Evolutionary conservation across 331 rosid species (phyloP), one percentile per base, ranked within the genome.

Genomic region (Pyracantha coccinea): DNA sequence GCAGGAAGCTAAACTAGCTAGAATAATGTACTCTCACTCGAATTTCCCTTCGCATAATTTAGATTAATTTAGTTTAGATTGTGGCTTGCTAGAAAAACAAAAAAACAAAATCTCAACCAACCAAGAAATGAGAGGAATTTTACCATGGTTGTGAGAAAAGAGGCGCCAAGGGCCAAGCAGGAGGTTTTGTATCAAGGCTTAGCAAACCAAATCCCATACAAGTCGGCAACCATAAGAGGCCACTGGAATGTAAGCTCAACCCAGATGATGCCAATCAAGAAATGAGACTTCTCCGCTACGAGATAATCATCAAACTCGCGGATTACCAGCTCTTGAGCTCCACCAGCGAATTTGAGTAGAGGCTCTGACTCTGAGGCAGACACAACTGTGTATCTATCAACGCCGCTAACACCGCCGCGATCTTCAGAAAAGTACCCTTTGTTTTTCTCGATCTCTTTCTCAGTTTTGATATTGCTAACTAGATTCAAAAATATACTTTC

Each of bases 151-250:
- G 98, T 72, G 20, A 78, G 38, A 50, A 77, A 29, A 55, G 93
- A 84, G 65, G 77, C 92, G 35, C 93, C 97, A 72, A 77, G 83
- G 79, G 88, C 82, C 89, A 88, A 82, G 77, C 97, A 91, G 65
- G 97, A 82, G 82, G 92, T 88, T 17, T 80, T 85, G 80, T 83
- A 86, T 88, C 97, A 93, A 68, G 86, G 59, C 78, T 86, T 89
- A 68, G 84, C 61, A 32, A 80, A 74, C 33, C 86, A 62, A 29
- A 86, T 79, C 3, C 74, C 97, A 72, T 86, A 84, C 67, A 91
- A 53, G 66, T 81, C 84, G 72, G 84, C 72, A 4, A 93, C 81
- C 5, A 78, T n/a, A 33, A 89, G 86, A 2, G 98, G 96, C 92
- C 96, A 89, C 74, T 89, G 92, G 64, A 93, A 88, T 45, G 88